Conservation (phyloP, 2,329 filamentous ascomycete genomes). For the Fonsecaea monophora region DNA sequence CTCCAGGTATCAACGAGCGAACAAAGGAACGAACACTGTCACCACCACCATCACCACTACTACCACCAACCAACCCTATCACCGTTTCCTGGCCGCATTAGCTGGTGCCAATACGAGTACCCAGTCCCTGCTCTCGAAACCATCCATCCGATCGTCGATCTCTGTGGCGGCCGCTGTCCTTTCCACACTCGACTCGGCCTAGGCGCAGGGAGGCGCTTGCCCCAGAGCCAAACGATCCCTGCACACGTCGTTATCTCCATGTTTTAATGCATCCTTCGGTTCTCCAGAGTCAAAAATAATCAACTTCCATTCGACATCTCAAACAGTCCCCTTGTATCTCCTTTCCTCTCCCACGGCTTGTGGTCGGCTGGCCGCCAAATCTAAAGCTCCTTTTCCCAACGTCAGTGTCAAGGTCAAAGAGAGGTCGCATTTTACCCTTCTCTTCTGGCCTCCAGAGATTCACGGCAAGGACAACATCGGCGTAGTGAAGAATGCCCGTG, state of each 20-base stretch:
- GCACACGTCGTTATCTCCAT: conserved; percentile 15
- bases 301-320: conserved; percentile 7
- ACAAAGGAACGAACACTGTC: background rate
- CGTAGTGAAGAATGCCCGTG: conserved; percentile 17
- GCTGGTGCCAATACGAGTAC: background rate
- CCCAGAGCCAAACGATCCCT: conserved; percentile 10
- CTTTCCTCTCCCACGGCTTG: background rate
- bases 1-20: background rate
- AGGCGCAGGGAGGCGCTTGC: conserved; percentile 1
- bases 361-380: conserved; percentile 11
- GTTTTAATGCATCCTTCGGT: conserved; percentile 5
- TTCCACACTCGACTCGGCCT: conserved; percentile 4
- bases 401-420: background rate
- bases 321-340: conserved; percentile 2
- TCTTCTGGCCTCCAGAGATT: background rate
- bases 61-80: background rate
- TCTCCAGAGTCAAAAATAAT: conserved; percentile 9
- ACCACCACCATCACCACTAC: background rate
- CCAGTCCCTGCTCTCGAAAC: background rate
- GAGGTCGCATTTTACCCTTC: background rate
- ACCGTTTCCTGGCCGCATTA: background rate
- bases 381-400: background rate
- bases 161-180: background rate
- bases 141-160: conserved; percentile 1
- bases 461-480: conserved; percentile 3